phyloP scores from a whole-genome alignment of 768 basidiomycete genomes.

The Termitomyces sp. region DNA sequence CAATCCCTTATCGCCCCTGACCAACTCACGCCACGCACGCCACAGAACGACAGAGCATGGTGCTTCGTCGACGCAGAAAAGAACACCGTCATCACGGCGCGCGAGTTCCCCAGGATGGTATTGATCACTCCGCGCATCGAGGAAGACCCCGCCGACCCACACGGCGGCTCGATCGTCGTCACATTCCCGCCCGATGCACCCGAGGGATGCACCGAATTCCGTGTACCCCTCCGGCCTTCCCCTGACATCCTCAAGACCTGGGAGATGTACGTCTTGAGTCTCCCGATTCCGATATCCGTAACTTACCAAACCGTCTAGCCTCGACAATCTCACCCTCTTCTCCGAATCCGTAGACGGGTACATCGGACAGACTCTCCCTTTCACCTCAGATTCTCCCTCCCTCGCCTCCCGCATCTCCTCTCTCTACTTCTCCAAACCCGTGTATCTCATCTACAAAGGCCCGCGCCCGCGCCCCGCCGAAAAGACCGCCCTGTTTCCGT shows the following conservation, averaged over 20 bases:
- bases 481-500: constrained; percentile 44
- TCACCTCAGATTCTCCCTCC: constrained; percentile 42
- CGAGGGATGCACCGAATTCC: constrained; percentile 53
- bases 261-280: constrained; percentile 45
- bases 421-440: constrained; percentile 55
- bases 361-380: constrained; percentile 45
- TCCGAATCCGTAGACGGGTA: constrained; percentile 57
- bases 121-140: constrained; percentile 58
- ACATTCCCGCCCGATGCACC: constrained; percentile 58
- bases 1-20: not conserved
- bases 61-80: constrained; percentile 58
- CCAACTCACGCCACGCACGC: not conserved
- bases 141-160: constrained; percentile 36
- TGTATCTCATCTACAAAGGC: constrained; percentile 68
- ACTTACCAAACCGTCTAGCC: constrained; percentile 28
- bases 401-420: constrained; percentile 41
- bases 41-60: constrained; percentile 69
- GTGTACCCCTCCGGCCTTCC: constrained; percentile 54
- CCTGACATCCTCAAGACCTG: constrained; percentile 46
- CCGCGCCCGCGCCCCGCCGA: constrained; percentile 45
- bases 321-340: constrained; percentile 53
- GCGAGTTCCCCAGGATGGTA: constrained; percentile 63
- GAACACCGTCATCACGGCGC: constrained; percentile 60
- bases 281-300: not conserved
- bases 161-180: constrained; percentile 49